Evolutionary conservation across 208 protist genomes (phyloP).

Genomic region (Lotmaria passim): DNA sequence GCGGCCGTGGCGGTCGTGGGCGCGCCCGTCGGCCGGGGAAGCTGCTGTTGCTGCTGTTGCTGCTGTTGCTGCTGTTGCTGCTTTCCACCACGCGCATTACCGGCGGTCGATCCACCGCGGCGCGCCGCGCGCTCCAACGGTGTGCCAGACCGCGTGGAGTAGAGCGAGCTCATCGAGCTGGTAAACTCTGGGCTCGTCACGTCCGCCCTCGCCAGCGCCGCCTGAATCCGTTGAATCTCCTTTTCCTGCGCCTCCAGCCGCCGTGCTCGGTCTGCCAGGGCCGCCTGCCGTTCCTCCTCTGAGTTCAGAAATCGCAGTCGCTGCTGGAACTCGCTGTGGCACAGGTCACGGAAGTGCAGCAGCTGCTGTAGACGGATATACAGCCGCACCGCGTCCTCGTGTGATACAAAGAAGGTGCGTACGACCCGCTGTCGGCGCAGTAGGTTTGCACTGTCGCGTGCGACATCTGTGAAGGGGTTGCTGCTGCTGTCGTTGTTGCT

Average conservation of each 20-base stretch:
- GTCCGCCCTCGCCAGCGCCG: not conserved
- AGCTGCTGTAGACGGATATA: slow-evolving; percentile 30
- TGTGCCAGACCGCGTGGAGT: not conserved
- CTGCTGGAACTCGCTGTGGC: slow-evolving; percentile 24
- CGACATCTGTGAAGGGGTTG: slow-evolving; percentile 20
- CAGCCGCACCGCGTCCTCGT: slow-evolving; percentile 33
- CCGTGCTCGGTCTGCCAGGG: not conserved
- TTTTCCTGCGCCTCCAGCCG: not conserved
- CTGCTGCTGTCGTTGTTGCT: no score
- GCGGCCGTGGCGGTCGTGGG: no score
- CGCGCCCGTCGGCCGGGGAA: no score
- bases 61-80: no score
- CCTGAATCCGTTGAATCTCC: slow-evolving; percentile 19
- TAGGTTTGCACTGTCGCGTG: slow-evolving; percentile 13
- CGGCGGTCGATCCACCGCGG: no score
- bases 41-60: no score
- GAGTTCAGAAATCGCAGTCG: slow-evolving; percentile 13
- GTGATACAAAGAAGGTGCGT: slow-evolving; percentile 23
- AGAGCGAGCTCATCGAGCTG: slow-evolving; percentile 18
- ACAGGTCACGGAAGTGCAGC: slow-evolving; percentile 12
- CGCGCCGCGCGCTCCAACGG: not conserved
- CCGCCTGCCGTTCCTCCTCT: slow-evolving; percentile 1
- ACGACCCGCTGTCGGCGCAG: slow-evolving; percentile 15
- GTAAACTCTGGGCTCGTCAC: slow-evolving; percentile 16
- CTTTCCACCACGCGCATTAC: no score